Base-by-base conservation (phyloP, 2,329 filamentous ascomycete species). In the Neurospora sp. region DNA sequence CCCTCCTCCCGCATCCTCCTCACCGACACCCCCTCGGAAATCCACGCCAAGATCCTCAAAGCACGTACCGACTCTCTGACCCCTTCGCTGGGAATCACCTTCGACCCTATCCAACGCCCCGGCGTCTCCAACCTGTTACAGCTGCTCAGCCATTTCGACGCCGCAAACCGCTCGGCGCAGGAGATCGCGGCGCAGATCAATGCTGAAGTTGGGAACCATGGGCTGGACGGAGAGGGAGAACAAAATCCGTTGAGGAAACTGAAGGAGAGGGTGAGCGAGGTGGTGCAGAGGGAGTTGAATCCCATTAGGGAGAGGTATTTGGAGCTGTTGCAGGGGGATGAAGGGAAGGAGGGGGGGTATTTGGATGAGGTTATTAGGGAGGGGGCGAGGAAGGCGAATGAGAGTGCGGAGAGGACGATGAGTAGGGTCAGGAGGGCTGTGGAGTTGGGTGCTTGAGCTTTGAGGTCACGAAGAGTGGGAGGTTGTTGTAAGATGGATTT, bases 111-210 rank as follows among this genome's bases (percentile, higher is more conserved):
- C 0, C 76, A 74, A 0, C 85, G 96, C 33, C 95, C 95, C 0
- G 96, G 93, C 0, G 91, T 99, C 3, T 89, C 94, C 11, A 99
- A 98, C 78, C 83, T 99, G 12, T 81, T 99, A 1, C 88, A 93
- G 70, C 87, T 99, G 17, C 81, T 95, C n/a, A 89, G 88, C 33
- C 87, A 92, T 72, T 88, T 95, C 74, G 86, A 89, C 69, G 74
- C 77, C 4, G 74, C 79, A 36, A 75, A 76, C 3, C 80, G 82
- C 67, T 81, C 76, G 12, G 79, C 83, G 1, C 73, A 75, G 65
- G 77, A 83, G 57, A 74, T 87, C 23, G 84, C 81, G 78, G 84
- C 87, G 12, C 81, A 83, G 74, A 88, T 92, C 5, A 85, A 88
- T 0, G 84, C 87, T 19, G 82, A 83, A 3, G 80, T 93, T 1